Evolutionary conservation across 2,329 filamentous ascomycete genomes (phyloP).

Genomic region (Paraphoma sp.): DNA sequence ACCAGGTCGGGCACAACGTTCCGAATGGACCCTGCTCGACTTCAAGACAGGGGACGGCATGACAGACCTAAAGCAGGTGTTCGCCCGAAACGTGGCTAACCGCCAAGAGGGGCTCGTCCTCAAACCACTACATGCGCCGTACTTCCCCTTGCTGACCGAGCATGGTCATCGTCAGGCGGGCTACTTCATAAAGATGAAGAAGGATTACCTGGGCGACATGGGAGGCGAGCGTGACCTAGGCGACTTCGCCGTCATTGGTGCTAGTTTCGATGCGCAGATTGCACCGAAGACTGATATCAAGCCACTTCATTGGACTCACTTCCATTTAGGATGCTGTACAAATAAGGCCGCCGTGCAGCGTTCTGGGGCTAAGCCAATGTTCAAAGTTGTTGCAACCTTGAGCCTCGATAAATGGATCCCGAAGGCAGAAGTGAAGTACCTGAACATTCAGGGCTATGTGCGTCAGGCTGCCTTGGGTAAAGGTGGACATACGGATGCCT

Average conservation of each 20-base stretch:
- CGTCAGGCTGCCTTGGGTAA: conserved; percentile 34
- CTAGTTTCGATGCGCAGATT: conserved; percentile 70
- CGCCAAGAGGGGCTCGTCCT: conserved; percentile 81
- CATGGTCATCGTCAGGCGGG: conserved; percentile 35
- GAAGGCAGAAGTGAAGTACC: conserved; percentile 50
- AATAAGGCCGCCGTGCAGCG: conserved; percentile 68
- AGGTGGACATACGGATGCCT: conserved; percentile 24
- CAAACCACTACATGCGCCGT: conserved; percentile 77
- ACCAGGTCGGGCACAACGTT: conserved; percentile 70
- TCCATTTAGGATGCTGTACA: conserved; percentile 76
- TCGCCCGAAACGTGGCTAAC: conserved; percentile 70
- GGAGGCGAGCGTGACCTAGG: conserved; percentile 71
- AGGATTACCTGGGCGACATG: conserved; percentile 80
- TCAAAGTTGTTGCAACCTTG: conserved; percentile 68
- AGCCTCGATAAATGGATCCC: conserved; percentile 56
- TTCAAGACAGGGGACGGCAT: conserved; percentile 56
- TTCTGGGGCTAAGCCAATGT: conserved; percentile 62
- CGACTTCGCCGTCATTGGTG: conserved; percentile 82
- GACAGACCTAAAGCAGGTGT: conserved; percentile 51
- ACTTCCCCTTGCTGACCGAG: conserved; percentile 60
- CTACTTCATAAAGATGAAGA: conserved; percentile 84
- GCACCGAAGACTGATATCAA: conserved; percentile 63
- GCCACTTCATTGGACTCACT: conserved; percentile 76
- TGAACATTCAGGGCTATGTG: conserved; percentile 52
- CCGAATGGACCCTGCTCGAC: conserved; percentile 71